Conservation (phyloP, 2,329 filamentous ascomycete species). For the Penicillium griseofulvum region DNA sequence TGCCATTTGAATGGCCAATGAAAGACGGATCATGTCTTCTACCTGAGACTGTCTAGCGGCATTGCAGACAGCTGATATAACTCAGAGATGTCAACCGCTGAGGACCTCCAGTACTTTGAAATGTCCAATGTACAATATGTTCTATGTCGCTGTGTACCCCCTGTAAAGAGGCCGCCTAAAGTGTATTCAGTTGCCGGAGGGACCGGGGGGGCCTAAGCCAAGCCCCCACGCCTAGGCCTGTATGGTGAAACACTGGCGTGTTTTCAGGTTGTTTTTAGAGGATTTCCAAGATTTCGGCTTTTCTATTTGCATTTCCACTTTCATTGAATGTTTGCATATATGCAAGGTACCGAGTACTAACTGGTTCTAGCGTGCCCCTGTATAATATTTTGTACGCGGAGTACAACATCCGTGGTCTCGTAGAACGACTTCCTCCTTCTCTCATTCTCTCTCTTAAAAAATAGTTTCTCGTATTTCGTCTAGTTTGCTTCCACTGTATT, state of each 20-base stretch:
- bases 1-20: slow-evolving; percentile 2
- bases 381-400: neutral
- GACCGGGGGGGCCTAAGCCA: slow-evolving; percentile 10
- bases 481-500: neutral
- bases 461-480: neutral
- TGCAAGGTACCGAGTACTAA: slow-evolving; percentile 13
- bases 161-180: neutral
- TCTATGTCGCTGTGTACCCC: neutral
- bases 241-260: slow-evolving; percentile 27
- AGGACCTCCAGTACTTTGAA: neutral
- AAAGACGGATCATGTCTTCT: neutral
- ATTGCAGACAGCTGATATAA: slow-evolving; percentile 1
- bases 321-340: neutral
- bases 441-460: slow-evolving; percentile 5
- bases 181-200: slow-evolving; percentile 24
- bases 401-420: neutral
- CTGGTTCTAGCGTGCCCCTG: neutral
- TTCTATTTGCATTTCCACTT: slow-evolving; percentile 9
- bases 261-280: slow-evolving; percentile 7
- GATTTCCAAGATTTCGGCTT: neutral
- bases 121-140: slow-evolving; percentile 1
- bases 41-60: neutral
- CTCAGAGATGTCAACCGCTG: neutral
- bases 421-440: slow-evolving; percentile 6
- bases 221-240: slow-evolving; percentile 4